These are phyloP conservation scores for Rutstroemia sp. DNA, from an alignment of 2,329 filamentous ascomycete species.

Conservation along the genomic window DNA sequence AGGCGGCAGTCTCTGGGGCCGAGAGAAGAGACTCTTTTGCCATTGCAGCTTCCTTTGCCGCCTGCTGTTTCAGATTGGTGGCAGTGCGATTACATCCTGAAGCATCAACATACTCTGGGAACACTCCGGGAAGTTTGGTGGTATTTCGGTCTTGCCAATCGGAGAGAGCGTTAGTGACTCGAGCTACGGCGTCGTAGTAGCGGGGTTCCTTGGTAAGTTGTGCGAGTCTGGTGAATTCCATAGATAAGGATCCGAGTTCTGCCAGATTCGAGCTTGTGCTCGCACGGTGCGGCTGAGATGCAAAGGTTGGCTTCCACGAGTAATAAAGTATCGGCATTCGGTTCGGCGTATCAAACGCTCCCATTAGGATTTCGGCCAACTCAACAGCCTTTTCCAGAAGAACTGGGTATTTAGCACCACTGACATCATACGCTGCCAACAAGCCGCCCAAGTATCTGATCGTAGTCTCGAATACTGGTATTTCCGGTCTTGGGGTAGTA, in stretches of 20 bases:
- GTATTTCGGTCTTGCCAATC: slow-evolving; percentile 59
- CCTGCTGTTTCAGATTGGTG: neutral
- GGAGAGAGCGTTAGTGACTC: slow-evolving; percentile 74
- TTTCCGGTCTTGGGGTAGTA: slow-evolving; percentile 55
- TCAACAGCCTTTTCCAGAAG: slow-evolving; percentile 66
- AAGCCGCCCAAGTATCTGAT: slow-evolving; percentile 89
- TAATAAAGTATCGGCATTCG: slow-evolving; percentile 84
- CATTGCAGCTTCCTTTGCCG: slow-evolving; percentile 1
- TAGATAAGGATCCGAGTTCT: slow-evolving; percentile 58
- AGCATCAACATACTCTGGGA: slow-evolving; percentile 70
- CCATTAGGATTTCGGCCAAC: slow-evolving; percentile 63
- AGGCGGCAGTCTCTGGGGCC: slow-evolving; percentile 5
- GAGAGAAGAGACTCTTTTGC: slow-evolving; percentile 8
- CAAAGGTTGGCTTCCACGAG: slow-evolving; percentile 61
- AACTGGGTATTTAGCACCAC: slow-evolving; percentile 58
- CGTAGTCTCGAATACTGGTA: slow-evolving; percentile 88
- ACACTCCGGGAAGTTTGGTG: slow-evolving; percentile 67
- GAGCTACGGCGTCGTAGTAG: slow-evolving; percentile 85
- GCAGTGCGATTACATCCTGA: slow-evolving; percentile 59
- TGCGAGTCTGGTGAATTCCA: slow-evolving; percentile 85
- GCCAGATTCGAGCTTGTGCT: slow-evolving; percentile 47
- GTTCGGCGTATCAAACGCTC: slow-evolving; percentile 80
- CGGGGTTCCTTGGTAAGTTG: slow-evolving; percentile 75
- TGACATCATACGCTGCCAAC: slow-evolving; percentile 79
- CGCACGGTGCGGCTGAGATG: slow-evolving; percentile 57